Percentiles rank a stretch among this genome's conserved stretches.
Evolutionary conservation across 106 monocot genomes (phyloP).

Genomic region (Acorus calamus): DNA sequence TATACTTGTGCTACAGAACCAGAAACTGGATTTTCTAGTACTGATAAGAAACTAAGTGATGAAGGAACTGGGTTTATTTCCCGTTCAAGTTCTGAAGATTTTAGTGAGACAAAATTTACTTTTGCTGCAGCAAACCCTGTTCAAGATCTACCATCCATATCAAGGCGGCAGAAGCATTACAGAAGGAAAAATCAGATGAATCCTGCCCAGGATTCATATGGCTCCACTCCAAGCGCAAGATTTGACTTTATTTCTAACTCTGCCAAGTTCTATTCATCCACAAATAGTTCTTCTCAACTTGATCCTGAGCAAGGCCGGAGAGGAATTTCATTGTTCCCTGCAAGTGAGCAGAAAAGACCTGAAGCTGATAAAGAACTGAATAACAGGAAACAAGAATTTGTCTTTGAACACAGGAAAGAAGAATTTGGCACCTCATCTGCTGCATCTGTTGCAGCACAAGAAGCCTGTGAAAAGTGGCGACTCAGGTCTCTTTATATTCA

Average conservation of each 20-base stretch:
- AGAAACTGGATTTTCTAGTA: constrained; percentile 11
- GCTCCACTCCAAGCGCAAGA: constrained; percentile 10
- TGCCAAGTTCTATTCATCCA: constrained; percentile 17
- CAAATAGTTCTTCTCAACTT: constrained; percentile 11
- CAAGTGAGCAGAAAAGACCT: constrained; percentile 3
- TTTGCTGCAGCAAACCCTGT: constrained; percentile 33
- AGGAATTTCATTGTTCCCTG: constrained; percentile 5
- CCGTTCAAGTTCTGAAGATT: constrained; percentile 19
- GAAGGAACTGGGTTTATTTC: constrained; percentile 12
- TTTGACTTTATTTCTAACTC: constrained; percentile 7
- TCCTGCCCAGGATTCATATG: constrained; percentile 16
- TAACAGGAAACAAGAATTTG: background rate
- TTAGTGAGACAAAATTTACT: constrained; percentile 26
- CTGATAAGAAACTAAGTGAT: constrained; percentile 8
- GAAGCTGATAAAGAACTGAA: constrained; percentile 20
- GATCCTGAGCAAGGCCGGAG: constrained; percentile 8
- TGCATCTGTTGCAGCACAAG: constrained; percentile 28
- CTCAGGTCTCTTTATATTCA: constrained; percentile 31
- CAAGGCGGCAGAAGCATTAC: constrained; percentile 9
- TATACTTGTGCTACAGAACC: constrained; percentile 14
- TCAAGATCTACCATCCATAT: constrained; percentile 25
- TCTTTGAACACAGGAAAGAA: background rate
- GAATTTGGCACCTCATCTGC: constrained; percentile 8
- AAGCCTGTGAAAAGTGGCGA: constrained; percentile 91
- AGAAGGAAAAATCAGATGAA: constrained; percentile 48